Percentiles rank a stretch among this genome's conserved stretches.
Evolutionary conservation across 73 alveolate species (phyloP).

Genomic region (Blepharisma stoltei): DNA sequence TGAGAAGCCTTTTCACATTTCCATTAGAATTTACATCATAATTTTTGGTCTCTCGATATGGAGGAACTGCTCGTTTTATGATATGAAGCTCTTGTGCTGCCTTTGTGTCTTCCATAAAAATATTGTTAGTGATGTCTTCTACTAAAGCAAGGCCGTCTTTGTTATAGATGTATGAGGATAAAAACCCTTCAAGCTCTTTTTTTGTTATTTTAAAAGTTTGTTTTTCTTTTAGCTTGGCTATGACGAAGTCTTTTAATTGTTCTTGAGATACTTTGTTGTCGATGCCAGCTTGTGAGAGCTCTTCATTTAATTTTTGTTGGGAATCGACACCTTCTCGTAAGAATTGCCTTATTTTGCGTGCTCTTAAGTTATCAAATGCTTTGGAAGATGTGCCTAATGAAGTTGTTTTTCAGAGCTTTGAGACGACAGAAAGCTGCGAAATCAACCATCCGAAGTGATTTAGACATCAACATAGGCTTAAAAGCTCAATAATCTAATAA

Average conservation of each 20-base stretch:
- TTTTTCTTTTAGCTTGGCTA: constrained; percentile 36
- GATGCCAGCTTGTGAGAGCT: constrained; percentile 27
- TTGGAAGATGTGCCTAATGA: no score
- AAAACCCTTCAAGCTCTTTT: constrained; percentile 53
- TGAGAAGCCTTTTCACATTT: constrained; percentile 30
- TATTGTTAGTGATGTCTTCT: constrained; percentile 41
- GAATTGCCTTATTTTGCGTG: constrained; percentile 47
- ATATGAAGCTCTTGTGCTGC: constrained; percentile 10
- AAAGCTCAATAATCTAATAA: no score
- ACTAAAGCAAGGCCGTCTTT: constrained; percentile 36
- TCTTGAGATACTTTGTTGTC: constrained; percentile 28
- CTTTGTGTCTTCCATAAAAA: constrained; percentile 41
- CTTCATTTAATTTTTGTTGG: constrained; percentile 31
- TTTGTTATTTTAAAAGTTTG: constrained; percentile 33
- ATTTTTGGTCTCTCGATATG: neutral
- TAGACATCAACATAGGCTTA: no score
- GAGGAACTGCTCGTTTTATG: constrained; percentile 24
- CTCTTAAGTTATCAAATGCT: no score
- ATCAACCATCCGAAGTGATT: no score
- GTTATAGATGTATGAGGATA: constrained; percentile 40
- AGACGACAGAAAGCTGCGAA: no score
- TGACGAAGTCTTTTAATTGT: constrained; percentile 34
- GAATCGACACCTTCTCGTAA: constrained; percentile 27
- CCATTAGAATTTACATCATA: neutral
- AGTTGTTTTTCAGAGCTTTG: no score